A percentile compares a stretch with the other conserved stretches of the same genome.
Conservation (phyloP, 768 basidiomycete species). For the Agrocybe pediades region DNA sequence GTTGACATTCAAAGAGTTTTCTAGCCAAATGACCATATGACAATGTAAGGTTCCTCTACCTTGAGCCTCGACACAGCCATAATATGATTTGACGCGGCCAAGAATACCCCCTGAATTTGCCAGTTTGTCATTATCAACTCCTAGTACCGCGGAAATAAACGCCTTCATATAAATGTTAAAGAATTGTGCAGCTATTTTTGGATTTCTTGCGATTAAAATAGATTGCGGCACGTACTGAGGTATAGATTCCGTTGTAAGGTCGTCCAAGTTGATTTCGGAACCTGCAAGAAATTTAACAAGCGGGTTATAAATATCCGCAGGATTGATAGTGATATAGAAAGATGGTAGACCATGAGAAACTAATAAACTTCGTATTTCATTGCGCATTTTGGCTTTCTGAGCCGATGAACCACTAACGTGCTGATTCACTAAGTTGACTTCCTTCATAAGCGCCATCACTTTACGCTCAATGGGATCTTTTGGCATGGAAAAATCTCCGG, state of each 20-base stretch:
- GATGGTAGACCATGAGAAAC: slow-evolving; percentile 35
- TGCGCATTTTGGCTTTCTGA: slow-evolving; percentile 26
- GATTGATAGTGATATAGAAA: slow-evolving; percentile 48
- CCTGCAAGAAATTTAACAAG: slow-evolving; percentile 41
- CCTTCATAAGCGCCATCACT: slow-evolving; percentile 22
- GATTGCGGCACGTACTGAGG: slow-evolving; percentile 34
- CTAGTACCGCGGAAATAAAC: slow-evolving; percentile 31
- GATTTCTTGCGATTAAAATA: slow-evolving; percentile 38
- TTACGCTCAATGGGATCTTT: slow-evolving; percentile 26
- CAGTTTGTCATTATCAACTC: slow-evolving; percentile 13
- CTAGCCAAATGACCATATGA: slow-evolving; percentile 43
- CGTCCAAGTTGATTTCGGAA: slow-evolving; percentile 34
- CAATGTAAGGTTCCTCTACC: slow-evolving; percentile 40
- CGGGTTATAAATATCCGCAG: slow-evolving; percentile 42
- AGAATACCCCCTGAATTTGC: slow-evolving; percentile 28
- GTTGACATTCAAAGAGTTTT: slow-evolving; percentile 31
- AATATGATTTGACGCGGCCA: slow-evolving; percentile 33
- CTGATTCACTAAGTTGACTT: slow-evolving; percentile 17
- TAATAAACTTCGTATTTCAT: slow-evolving; percentile 39
- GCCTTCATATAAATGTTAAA: slow-evolving; percentile 41
- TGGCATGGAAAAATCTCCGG: slow-evolving; percentile 17
- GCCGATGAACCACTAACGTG: slow-evolving; percentile 32
- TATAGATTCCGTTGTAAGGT: slow-evolving; percentile 24
- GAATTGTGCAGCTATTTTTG: slow-evolving; percentile 38
- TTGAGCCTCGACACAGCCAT: slow-evolving; percentile 43